phyloP scores from a whole-genome alignment of 768 basidiomycete species.

The Amanita rimosa region DNA sequence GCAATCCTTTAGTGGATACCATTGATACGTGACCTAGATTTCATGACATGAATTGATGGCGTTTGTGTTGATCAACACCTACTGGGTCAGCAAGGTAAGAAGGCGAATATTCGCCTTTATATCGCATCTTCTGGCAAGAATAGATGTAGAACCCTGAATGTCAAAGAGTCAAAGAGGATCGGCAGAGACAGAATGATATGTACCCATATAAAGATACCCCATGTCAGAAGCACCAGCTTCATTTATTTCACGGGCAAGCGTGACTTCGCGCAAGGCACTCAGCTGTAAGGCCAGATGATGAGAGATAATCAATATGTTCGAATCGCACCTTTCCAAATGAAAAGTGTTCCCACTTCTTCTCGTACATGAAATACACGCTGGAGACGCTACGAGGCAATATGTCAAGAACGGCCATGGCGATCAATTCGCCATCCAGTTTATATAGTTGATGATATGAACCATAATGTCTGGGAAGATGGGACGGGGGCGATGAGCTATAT shows the following conservation, averaged over 20 bases:
- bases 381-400: conserved; percentile 82
- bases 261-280: conserved; percentile 74
- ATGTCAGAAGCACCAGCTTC: conserved; percentile 54
- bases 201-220: conserved; percentile 82
- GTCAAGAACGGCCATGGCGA: conserved; percentile 85
- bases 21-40: conserved; percentile 64
- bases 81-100: conserved; percentile 87
- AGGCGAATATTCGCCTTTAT: conserved; percentile 89
- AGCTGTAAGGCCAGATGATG: conserved; percentile 31
- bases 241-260: conserved; percentile 66
- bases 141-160: conserved; percentile 81
- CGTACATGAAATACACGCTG: conserved; percentile 83
- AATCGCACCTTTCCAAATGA: conserved; percentile 64
- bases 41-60: not conserved
- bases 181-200: conserved; percentile 9
- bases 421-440: conserved; percentile 65
- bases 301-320: not conserved
- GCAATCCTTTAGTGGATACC: conserved; percentile 60
- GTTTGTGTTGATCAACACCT: conserved; percentile 9
- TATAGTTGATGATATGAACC: conserved; percentile 94
- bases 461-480: conserved; percentile 61
- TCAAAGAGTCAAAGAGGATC: not conserved
- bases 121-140: conserved; percentile 88
- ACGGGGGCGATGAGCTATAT: conserved; percentile 36
- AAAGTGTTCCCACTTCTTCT: conserved; percentile 52